Evolutionary conservation across 345 rosid species (phyloP), one percentile per base, ranked within the genome.

Genomic region (Odontarrhena argentea): DNA sequence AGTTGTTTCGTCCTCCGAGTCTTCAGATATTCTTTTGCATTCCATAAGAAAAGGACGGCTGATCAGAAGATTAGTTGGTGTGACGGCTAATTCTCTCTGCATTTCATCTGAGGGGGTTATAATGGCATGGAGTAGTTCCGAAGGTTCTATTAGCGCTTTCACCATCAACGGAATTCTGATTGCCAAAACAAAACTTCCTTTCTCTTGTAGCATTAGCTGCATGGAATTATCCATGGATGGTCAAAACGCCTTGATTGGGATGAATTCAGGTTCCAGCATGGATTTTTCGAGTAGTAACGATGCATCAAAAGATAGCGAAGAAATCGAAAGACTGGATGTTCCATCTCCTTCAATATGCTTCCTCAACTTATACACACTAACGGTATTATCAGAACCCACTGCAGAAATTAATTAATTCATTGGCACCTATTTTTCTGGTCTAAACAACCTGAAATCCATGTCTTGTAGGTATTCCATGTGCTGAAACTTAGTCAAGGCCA

Each of bases 141-240:
- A 80, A 45, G 74, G 80, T 77, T 76, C 83, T 56, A 80, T 94
- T 32, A 84, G 83, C 69, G 88, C 88, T 24, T 88, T 82, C 70
- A 88, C 96, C 55, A 65, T 94, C 13, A 94, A 91, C 62, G 97
- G 97, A 57, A 62, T 79, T 68, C 70, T 77, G 43, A 76, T 88
- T 38, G 83, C 88, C 55, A 86, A 73, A 68, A 91, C 89, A 42
- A 77, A 79, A 55, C 82, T 88, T 77, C 96, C 96, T 54, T 50
- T 77, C 67, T 77, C 87, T 44, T 76, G 88, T 63, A 76, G 69
- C 67, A 67, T 91, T 71, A 84, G 88, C 69, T 94, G 96, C 87
- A 83, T 94, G 77, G 91, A 88, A 81, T 76, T 94, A 70, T 91
- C 96, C 24, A 74, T 65, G 44, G 96, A 94, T 71, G 95, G 99